phyloP scores from a whole-genome alignment of 2,329 filamentous ascomycete genomes.

The Fusarium begoniae region DNA sequence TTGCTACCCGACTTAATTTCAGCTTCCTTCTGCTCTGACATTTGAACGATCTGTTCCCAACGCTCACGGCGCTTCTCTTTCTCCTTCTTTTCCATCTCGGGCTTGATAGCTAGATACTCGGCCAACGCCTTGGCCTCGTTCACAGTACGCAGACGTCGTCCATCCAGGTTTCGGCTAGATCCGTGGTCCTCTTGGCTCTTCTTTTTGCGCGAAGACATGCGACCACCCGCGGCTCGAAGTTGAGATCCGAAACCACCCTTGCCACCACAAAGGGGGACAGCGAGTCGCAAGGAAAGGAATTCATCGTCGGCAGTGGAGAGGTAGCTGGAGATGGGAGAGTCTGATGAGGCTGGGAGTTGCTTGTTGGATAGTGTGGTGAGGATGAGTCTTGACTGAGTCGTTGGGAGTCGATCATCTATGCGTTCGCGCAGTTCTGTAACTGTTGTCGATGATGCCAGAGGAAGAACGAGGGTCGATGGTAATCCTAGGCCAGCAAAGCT shows the following conservation, averaged over 20 bases:
- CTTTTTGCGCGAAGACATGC: conserved; percentile 97
- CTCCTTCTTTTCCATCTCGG: conserved; percentile 95
- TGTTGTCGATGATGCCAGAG: conserved; percentile 71
- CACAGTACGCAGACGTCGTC: conserved; percentile 87
- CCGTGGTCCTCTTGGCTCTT: conserved; percentile 85
- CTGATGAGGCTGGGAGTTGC: conserved; percentile 66
- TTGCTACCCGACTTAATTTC: conserved; percentile 80
- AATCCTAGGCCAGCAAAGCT: conserved; percentile 85
- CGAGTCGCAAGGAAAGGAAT: conserved; percentile 85
- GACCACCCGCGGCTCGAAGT: conserved; percentile 92
- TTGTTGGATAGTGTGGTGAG: conserved; percentile 85
- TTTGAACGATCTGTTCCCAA: conserved; percentile 89
- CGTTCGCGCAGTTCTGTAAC: conserved; percentile 72
- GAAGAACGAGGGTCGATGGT: conserved; percentile 83
- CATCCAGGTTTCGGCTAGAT: conserved; percentile 93
- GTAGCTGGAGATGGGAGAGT: conserved; percentile 67
- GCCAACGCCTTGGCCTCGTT: conserved; percentile 95
- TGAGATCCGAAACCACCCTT: conserved; percentile 99
- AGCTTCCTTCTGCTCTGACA: conserved; percentile 82
- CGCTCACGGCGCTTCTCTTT: conserved; percentile 84
- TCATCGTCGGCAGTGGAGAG: conserved; percentile 67
- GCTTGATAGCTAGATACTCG: conserved; percentile 94
- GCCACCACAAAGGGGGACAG: conserved; percentile 83
- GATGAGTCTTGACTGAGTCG: conserved; percentile 68
- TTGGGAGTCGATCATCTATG: conserved; percentile 70